Evolutionary conservation across 116 monocot genomes (phyloP).

Genomic region (Phalaenopsis hybrid): DNA sequence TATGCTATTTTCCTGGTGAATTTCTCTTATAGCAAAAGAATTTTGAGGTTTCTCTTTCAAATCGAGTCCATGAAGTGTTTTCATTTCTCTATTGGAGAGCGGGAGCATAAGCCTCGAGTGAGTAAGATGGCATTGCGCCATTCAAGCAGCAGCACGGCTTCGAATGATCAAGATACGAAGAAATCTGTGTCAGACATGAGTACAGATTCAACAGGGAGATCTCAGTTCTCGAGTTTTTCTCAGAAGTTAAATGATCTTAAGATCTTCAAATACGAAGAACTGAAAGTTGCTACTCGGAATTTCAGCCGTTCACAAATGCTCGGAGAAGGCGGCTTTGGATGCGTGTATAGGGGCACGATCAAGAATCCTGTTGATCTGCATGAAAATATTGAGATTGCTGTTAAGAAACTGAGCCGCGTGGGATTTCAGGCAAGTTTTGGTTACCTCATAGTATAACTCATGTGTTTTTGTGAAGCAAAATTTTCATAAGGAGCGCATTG

Average conservation of each 20-base stretch:
- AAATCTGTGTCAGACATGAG: conserved; percentile 15
- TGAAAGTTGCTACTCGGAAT: conserved; percentile 28
- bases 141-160: conserved; percentile 22
- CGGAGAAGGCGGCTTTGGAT: conserved; percentile 35
- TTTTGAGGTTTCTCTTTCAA: not conserved
- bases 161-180: conserved; percentile 17
- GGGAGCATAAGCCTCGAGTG: conserved; percentile 9
- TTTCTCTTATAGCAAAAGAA: not conserved
- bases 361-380: conserved; percentile 12
- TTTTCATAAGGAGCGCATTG: not conserved
- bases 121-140: conserved; percentile 14
- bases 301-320: conserved; percentile 26
- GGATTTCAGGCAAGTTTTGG: conserved; percentile 23
- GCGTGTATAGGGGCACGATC: conserved; percentile 27
- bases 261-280: conserved; percentile 19
- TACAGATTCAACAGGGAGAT: conserved; percentile 11
- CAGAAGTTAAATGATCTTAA: conserved; percentile 23
- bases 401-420: conserved; percentile 23
- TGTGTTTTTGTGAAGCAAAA: not conserved
- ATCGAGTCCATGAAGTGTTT: conserved; percentile 35
- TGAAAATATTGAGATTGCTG: conserved; percentile 24
- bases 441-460: not conserved
- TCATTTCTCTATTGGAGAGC: conserved; percentile 19
- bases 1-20: too few species aligned
- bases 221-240: conserved; percentile 18